Conservation (phyloP, 2,329 filamentous ascomycete genomes). For the Ascochyta rabiei region DNA sequence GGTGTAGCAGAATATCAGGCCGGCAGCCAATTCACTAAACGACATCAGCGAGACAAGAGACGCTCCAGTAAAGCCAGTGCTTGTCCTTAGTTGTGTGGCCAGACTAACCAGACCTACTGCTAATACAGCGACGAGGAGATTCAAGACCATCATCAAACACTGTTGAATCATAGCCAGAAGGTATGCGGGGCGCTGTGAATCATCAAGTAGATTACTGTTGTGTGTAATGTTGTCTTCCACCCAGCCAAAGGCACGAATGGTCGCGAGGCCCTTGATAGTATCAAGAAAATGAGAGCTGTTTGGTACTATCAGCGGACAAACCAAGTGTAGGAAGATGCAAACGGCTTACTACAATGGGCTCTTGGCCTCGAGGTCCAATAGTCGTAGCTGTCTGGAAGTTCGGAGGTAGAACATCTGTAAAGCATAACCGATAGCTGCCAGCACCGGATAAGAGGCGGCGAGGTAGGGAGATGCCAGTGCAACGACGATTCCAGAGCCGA, state of each 20-base stretch:
- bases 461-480: conserved; percentile 42
- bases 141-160: conserved; percentile 40
- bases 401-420: conserved; percentile 51
- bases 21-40: background rate
- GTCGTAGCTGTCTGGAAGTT: conserved; percentile 53
- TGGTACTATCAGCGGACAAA: background rate
- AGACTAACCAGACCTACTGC: conserved; percentile 43
- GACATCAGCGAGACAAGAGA: conserved; percentile 14
- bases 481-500: conserved; percentile 36
- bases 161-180: conserved; percentile 44
- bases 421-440: conserved; percentile 28
- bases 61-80: conserved; percentile 22
- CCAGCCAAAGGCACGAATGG: conserved; percentile 58
- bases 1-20: conserved; percentile 2
- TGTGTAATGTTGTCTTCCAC: conserved; percentile 3
- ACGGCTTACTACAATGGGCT: conserved; percentile 49
- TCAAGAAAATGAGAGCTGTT: conserved; percentile 54
- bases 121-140: conserved; percentile 41
- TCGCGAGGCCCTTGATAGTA: conserved; percentile 52
- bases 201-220: conserved; percentile 33
- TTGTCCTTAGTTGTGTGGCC: background rate
- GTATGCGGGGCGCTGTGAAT: conserved; percentile 50
- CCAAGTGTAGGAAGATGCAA: background rate
- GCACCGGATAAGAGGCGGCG: conserved; percentile 41
- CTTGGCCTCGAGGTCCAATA: conserved; percentile 58